A percentile compares a stretch with the other conserved stretches of the same genome.
These are phyloP conservation scores for Mycena capillaripes DNA, from an alignment of 768 basidiomycete genomes.

Conservation along the genomic window DNA sequence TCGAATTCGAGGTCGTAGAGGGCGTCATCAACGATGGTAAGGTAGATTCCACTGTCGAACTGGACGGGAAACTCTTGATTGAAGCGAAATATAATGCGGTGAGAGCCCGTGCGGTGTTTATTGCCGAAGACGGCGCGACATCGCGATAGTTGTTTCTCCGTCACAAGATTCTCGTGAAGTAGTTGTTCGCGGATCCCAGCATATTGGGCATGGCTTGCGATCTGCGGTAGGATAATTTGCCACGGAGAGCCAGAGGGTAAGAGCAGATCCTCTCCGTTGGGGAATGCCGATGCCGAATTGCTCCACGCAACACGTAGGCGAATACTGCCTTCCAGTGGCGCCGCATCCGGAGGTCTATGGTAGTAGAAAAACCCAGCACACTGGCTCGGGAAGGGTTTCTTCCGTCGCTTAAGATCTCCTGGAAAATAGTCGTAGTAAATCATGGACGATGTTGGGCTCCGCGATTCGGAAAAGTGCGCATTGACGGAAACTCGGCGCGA, in stretches of 20 bases:
- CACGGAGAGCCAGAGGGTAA: neutral
- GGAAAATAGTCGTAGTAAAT: too few relatives aligned
- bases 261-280: neutral
- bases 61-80: neutral
- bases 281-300: neutral
- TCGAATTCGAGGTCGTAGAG: neutral
- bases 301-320: neutral
- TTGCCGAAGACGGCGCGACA: neutral
- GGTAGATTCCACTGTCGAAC: neutral
- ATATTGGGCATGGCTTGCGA: neutral
- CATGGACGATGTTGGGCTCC: too few relatives aligned
- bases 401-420: too few relatives aligned
- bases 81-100: neutral
- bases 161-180: neutral
- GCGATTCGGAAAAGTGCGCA: too few relatives aligned
- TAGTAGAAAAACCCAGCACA: conserved; percentile 1
- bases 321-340: neutral
- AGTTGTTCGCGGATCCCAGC: neutral
- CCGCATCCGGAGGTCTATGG: neutral
- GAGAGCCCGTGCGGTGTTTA: neutral
- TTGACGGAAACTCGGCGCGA: too few relatives aligned
- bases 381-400: too few relatives aligned
- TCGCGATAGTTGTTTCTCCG: neutral
- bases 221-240: neutral
- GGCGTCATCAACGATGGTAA: neutral